phyloP scores from a whole-genome alignment of 2,329 filamentous ascomycete species.

The Trichoderma polysporum region DNA sequence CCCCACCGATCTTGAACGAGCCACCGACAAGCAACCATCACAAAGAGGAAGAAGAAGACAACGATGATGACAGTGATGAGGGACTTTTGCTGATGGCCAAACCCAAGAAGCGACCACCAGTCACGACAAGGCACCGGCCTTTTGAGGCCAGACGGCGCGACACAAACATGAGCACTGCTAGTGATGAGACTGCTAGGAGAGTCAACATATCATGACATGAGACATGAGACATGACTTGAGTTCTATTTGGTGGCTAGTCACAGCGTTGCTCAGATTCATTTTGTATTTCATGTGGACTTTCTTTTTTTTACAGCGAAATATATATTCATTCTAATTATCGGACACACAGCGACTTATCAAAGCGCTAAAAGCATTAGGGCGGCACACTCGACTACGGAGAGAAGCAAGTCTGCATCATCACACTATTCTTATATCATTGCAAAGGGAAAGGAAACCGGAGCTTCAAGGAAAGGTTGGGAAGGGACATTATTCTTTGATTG shows the following conservation, averaged over 20 bases:
- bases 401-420: not conserved
- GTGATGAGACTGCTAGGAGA: conserved; percentile 63
- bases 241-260: not conserved
- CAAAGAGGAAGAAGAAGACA: conserved; percentile 43
- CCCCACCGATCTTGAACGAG: conserved; percentile 13
- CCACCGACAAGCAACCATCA: conserved; percentile 7
- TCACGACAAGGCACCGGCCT: conserved; percentile 27
- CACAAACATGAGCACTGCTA: conserved; percentile 53
- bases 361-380: not conserved
- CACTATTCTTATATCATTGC: not conserved
- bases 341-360: not conserved
- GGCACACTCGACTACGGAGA: not conserved
- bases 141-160: conserved; percentile 51
- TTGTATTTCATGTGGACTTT: not conserved
- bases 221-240: not conserved
- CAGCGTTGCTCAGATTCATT: not conserved
- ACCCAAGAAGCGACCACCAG: conserved; percentile 44
- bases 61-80: conserved; percentile 54
- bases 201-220: conserved; percentile 33
- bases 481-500: not conserved
- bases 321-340: not conserved
- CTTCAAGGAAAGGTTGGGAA: conserved; percentile 1
- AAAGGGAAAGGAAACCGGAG: not conserved
- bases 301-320: not conserved
- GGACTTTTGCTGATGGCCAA: conserved; percentile 56